Evolutionary conservation across 371 early-diverging fungal species (phyloP), one percentile per base, ranked within the genome.

Genomic region (Mortierella sp.): DNA sequence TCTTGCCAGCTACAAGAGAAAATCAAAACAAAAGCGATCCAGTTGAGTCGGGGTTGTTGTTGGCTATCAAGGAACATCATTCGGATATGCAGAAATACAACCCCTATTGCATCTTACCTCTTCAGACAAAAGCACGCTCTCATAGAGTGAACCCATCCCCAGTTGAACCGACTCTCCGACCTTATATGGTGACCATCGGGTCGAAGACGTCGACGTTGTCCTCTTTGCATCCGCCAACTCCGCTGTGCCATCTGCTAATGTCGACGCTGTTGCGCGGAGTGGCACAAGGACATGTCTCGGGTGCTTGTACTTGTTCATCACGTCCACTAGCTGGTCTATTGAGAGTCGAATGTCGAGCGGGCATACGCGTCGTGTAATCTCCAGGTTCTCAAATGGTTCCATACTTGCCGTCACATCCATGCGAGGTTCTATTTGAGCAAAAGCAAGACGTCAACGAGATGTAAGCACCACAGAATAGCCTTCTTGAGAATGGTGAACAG

Each of bases 241-340:
- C 0, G 45, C 68, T 26, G 70, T 48, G 1, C 76, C 79, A 50
- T 76, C 79, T 1, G 73, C 2, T 39, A 24, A 24, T 4, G 68
- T 83, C 1, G 74, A 61, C 0, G 65, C 53, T 19, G 79, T 74
- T 13, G 52, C 79, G 9, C 73, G 66, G 22, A 37, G 13, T 2
- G 84, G 84, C 24, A 83, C 84, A 29, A 83, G 76, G 55, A 83
- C 70, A 26, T 79, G 79, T 68, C 76, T 73, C 22, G 79, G 76
- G 6, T 78, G 76, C 4, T 53, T 67, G 52, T 83, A 69, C 47
- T 75, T 76, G 47, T 66, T 75, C 75, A 83, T 75, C 26, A 83
- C 65, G 2, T 83, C 79, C 14, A 83, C 84, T 5, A 83, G 47
- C 31, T 83, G 84, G 64, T 83, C 84, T 3, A 83, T 48, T 6